Base-by-base conservation (phyloP, 805 yeast genomes). In the Clavispora santaluciae region DNA sequence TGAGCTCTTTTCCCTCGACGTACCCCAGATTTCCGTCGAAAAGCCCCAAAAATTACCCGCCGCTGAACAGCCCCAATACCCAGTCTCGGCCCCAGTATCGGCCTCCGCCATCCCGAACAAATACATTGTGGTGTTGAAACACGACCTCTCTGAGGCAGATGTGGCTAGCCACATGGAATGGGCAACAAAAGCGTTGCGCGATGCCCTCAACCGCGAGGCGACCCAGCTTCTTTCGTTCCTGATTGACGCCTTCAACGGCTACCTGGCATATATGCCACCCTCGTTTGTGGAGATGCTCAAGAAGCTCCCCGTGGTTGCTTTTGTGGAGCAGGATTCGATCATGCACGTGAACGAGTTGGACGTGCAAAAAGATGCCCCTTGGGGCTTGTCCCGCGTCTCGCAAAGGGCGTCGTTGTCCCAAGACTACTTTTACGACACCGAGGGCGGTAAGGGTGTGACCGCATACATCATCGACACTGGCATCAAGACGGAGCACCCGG, bases 391-490 rank as follows among this genome's bases (percentile, higher is more conserved):
- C 15, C 79, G 96, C 72, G 81, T 89, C 44, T 85, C 95, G 16
- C 95, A 87, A 65, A 76, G 90, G 64, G 77, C 80, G 43, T 72
- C 79, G 16, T 68, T 82, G 56, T 75, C 43, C 10, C 35, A 38
- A 5, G 43, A 43, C 24, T 87, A 87, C 63, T 56, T 82, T 43
- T 86, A 76, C 60, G 87, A 84, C 50, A 72, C 73, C 48, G 76
- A 77, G 36, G 93, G 82, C 36, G 95, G 95, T 58, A 73, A 81
- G 53, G 93, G 89, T 59, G 93, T 85, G 44, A 86, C 89, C 18
- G 76, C 95, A 6, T 89, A 89, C 54, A 83, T 90, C 49, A 80
- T 89, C 55, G 97, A 89, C 64, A 88, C 96, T 17, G 97, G 97
- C 66, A 74, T 90, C 57, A 79, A 82, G 52, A 72, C 80, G 38